Base-by-base conservation (phyloP, 139 green algal species). In the Tetradesmus obliquus region DNA sequence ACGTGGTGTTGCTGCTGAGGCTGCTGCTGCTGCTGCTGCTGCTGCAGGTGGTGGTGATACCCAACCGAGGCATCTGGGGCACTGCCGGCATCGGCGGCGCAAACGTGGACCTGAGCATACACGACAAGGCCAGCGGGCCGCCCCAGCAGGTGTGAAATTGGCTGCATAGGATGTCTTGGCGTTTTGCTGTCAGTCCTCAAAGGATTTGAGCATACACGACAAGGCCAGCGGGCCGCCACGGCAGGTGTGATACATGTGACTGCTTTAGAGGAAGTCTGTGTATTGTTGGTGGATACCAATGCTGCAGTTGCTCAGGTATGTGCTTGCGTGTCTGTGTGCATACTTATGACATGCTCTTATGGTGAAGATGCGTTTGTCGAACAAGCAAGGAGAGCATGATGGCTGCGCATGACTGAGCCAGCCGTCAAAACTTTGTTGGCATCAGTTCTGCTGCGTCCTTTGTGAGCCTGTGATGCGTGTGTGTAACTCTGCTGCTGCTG, bases 61-160 rank as follows among this genome's bases (percentile, higher is more conserved):
- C 92, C 0, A 79, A 93, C 22, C 87, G 93, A 55, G 94, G 94
- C 88, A 94, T 97, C 66, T 98, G 96, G 96, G 96, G 96, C 71
- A 97, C 94, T 0, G 96, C 96, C 0, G 93, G 94, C n/a, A 95
- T 98, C 6, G 95, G 82, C 5, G 96, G 96, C 4, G 72, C 91
- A 45, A 98, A 98, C 93, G 95, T 98, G 22, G 95, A 97, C 92
- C 72, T n/a, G 1, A 55, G 81, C 15, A 93, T 95, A 3, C 69
- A 93, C 80, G 94, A 93, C 88, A 55, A 54, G 51, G 79, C 1
- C 85, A 60, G 57, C 71, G 79, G 5, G 20, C 94, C 22, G 1
- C 12, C 24, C 0, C 57, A 82, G 71, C 54, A 66, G 76, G 88
- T 82, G 55, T 20, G 87, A 6, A 2, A 17, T 45, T 45, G 32